Percentiles rank a stretch among this genome's conserved stretches.
Conservation (phyloP, 1,139 yeast genomes). For the Geotrichum cucujoidarum region DNA sequence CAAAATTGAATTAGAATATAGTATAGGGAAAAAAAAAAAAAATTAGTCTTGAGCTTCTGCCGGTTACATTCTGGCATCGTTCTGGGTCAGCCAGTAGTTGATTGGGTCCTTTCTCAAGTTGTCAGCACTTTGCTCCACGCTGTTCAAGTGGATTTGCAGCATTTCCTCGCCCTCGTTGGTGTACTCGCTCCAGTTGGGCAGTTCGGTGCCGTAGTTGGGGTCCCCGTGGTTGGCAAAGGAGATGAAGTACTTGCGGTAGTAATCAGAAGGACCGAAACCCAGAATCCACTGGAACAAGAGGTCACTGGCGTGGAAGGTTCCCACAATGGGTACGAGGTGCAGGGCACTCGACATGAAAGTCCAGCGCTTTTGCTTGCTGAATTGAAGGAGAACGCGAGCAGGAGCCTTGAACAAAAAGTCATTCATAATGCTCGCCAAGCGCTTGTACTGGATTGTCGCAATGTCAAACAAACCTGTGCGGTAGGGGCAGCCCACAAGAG, state of each 20-base stretch:
- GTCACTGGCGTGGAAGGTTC: conserved; percentile 24
- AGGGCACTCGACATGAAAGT: conserved; percentile 19
- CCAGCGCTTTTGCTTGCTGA: background rate
- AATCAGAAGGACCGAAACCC: conserved; percentile 11
- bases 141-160: conserved; percentile 1
- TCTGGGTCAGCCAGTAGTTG: background rate
- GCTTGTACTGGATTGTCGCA: conserved; percentile 23
- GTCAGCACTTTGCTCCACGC: background rate
- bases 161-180: conserved; percentile 32
- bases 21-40: background rate
- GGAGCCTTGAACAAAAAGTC: conserved; percentile 25
- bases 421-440: conserved; percentile 22
- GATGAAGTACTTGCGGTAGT: conserved; percentile 23
- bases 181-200: conserved; percentile 31
- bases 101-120: conserved; percentile 6
- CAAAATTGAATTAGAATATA: background rate
- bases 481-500: conserved; percentile 25
- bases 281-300: conserved; percentile 15
- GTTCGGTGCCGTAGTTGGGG: conserved; percentile 19
- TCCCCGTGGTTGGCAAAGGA: conserved; percentile 23
- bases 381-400: conserved; percentile 17
- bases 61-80: too few relatives aligned
- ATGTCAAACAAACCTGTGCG: conserved; percentile 20
- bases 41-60: background rate
- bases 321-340: conserved; percentile 21